phyloP scores from a whole-genome alignment of 1,139 yeast genomes.

The Geotrichum candidum region DNA sequence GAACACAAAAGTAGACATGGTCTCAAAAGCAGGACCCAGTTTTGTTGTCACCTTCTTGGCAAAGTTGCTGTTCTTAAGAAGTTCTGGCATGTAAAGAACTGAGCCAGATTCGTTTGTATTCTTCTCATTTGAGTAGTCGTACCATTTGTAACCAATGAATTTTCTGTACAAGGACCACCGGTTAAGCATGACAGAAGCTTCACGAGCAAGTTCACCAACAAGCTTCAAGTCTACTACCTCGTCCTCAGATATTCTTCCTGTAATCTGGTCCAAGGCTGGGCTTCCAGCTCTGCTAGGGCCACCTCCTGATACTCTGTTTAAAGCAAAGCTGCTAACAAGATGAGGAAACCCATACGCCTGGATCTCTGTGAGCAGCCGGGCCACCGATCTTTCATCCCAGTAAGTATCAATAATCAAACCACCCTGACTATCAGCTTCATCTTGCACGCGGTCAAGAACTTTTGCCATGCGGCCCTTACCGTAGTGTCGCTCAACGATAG shows the following conservation, averaged over 20 bases:
- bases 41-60: slow-evolving; percentile 50
- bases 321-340: slow-evolving; percentile 34
- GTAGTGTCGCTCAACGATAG: slow-evolving; percentile 67
- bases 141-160: slow-evolving; percentile 66
- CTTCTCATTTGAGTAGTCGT: slow-evolving; percentile 33
- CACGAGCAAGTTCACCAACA: slow-evolving; percentile 55
- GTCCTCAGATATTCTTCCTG: slow-evolving; percentile 27
- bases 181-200: slow-evolving; percentile 68
- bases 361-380: slow-evolving; percentile 52
- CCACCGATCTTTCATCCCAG: slow-evolving; percentile 63
- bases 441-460: slow-evolving; percentile 69
- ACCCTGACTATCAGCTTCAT: slow-evolving; percentile 86
- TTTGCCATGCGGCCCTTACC: slow-evolving; percentile 57
- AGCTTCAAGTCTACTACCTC: slow-evolving; percentile 44
- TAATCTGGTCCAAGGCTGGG: slow-evolving; percentile 22
- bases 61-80: slow-evolving; percentile 53
- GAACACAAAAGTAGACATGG: slow-evolving; percentile 59
- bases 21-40: slow-evolving; percentile 58
- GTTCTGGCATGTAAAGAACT: slow-evolving; percentile 34
- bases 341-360: slow-evolving; percentile 48
- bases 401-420: slow-evolving; percentile 84
- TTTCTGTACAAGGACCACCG: slow-evolving; percentile 83
- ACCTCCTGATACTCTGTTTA: slow-evolving; percentile 15
- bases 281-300: slow-evolving; percentile 21
- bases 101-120: slow-evolving; percentile 16